Evolutionary conservation across 179 eudicot genomes (phyloP), one percentile per base, ranked within the genome.

Genomic region (Beta lomatogona): DNA sequence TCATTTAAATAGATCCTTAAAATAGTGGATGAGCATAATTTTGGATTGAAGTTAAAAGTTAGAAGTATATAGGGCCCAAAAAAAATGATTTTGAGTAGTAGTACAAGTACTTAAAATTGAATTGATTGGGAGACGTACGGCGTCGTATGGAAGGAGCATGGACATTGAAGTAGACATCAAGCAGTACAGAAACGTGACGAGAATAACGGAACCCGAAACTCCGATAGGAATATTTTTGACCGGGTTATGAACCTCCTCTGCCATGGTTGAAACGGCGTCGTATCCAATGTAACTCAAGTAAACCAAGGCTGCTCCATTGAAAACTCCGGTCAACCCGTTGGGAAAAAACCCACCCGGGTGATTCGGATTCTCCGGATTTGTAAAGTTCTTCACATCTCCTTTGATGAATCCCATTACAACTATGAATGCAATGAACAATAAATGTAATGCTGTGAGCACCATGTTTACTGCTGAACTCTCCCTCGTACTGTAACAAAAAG

Each of bases 261-360:
- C 97, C 97, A 95, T 89, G 25, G 98, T 95, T 3, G 98, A 95
- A 45, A 95, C 98, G 53, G 97, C 98, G 77, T 95, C 98, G 81
- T 95, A 95, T 1, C 98, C 98, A 5, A 95, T 95, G 76, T 91
- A 95, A 78, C 97, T 93, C 71, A 95, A 80, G 68, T 95, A 95
- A 10, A 95, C 98, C 92, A 89, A 81, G 0, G 97, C 94, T 3
- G 98, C 98, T 0, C 97, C 98, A 21, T 93, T 92, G 72, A 95
- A 93, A 0, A 93, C 93, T 4, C 98, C 98, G 28, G 91, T 71
- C 0, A 84, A 85, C 45, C 98, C 98, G 85, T 85, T 87, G 0
- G 98, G 97, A 52, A 91, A 86, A 71, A 95, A 95, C 63, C 98
- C 98, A 36, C 88, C 86, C 18, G 90, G 84, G 53, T 88, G 82